Evolutionary conservation across 2,329 filamentous ascomycete species (phyloP).

Genomic region (Aspergillus costaricaensis): DNA sequence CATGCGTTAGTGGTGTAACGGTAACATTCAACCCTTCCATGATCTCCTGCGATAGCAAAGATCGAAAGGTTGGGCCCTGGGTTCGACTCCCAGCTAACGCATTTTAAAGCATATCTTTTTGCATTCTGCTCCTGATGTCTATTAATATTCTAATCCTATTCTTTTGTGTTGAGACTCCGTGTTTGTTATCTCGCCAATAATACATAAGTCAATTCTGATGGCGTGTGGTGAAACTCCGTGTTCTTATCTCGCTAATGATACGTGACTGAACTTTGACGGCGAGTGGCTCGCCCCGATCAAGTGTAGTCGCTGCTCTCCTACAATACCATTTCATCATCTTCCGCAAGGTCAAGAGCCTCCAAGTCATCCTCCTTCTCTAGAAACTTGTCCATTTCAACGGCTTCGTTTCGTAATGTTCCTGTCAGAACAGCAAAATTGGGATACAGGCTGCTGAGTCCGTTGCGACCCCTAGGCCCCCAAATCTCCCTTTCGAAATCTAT

Average conservation of each 20-base stretch:
- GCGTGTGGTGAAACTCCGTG: too few species aligned
- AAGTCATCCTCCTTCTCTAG: constrained; percentile 22
- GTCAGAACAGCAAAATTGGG: constrained; percentile 18
- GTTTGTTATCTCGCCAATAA: too few species aligned
- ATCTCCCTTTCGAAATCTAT: constrained; percentile 19
- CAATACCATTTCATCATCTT: not conserved
- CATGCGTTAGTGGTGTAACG: not conserved
- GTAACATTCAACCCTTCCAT: not conserved
- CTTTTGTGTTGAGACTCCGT: too few species aligned
- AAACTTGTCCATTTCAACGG: constrained; percentile 20
- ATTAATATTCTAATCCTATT: not conserved
- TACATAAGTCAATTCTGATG: too few species aligned
- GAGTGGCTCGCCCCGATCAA: not conserved
- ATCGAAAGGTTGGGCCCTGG: not conserved
- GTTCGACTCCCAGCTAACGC: not conserved
- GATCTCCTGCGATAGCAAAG: not conserved
- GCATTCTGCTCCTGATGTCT: not conserved
- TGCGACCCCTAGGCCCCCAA: constrained; percentile 20
- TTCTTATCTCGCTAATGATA: too few species aligned
- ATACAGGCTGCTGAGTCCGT: constrained; percentile 23
- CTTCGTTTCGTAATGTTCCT: constrained; percentile 2
- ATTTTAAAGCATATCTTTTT: not conserved
- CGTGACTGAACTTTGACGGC: too few species aligned
- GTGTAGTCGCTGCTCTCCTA: not conserved
- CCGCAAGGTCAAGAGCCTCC: not conserved